These are phyloP conservation scores for Candida dubliniensis DNA, from an alignment of 1,139 yeast species.

Conservation along the genomic window DNA sequence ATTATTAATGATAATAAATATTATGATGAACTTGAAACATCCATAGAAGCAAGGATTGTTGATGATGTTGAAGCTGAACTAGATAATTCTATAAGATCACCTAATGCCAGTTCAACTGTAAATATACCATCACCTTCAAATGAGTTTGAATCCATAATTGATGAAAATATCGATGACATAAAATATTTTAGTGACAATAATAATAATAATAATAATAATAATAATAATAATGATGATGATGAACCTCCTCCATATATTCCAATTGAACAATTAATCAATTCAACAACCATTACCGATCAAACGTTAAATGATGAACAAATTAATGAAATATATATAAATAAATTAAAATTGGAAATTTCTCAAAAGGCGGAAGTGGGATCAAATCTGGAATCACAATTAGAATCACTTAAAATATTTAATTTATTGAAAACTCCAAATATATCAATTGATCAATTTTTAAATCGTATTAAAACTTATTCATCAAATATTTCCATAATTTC, in stretches of 20 bases:
- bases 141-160: slow-evolving; percentile 7
- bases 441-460: slow-evolving; percentile 36
- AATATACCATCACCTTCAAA: slow-evolving; percentile 1
- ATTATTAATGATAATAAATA: not conserved
- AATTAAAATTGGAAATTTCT: slow-evolving; percentile 22
- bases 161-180: slow-evolving; percentile 12
- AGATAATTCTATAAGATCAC: slow-evolving; percentile 8
- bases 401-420: slow-evolving; percentile 33
- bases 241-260: slow-evolving; percentile 22
- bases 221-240: slow-evolving; percentile 8
- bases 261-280: slow-evolving; percentile 24
- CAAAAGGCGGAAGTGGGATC: too few species aligned
- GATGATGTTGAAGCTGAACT: slow-evolving; percentile 3
- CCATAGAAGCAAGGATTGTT: not conserved
- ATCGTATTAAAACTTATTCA: slow-evolving; percentile 43
- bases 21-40: slow-evolving; percentile 9
- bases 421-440: slow-evolving; percentile 38
- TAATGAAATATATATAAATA: slow-evolving; percentile 18
- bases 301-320: slow-evolving; percentile 14
- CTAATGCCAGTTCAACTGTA: slow-evolving; percentile 13
- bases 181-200: not conserved
- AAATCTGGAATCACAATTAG: too few species aligned
- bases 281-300: slow-evolving; percentile 15
- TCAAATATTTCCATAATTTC: slow-evolving; percentile 42
- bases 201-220: slow-evolving; percentile 5